Evolutionary conservation across 345 rosid genomes (phyloP), one percentile per base, ranked within the genome.

Genomic region (Kernera saxatilis): DNA sequence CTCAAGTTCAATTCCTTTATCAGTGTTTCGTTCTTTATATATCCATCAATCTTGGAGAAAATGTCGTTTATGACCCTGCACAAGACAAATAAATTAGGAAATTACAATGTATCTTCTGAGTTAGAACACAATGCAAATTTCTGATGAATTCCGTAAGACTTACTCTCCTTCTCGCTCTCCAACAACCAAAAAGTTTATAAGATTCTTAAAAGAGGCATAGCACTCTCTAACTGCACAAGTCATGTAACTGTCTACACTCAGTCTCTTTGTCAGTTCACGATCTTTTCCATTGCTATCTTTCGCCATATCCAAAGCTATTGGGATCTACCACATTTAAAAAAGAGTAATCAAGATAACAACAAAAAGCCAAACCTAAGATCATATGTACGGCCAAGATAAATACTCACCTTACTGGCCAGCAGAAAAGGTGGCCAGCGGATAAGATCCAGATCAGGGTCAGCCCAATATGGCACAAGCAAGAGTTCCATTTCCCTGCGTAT

Each of bases 221-320:
- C 86, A 81, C 74, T 84, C 88, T 51, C 53, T 66, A 64, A 84
- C 73, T 50, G 84, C 86, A 77, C 82, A 81, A 21, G 67, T 82
- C 88, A 84, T 84, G 76, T 84, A 84, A 55, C 39, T 50, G 71
- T 84, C 88, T 9, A 80, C 66, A 48, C 9, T 52, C 73, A 82
- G n/a, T 74, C 86, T 79, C 79, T 82, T 84, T 52, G 69, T 77
- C 67, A 82, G 82, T 30, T 82, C 88, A 41, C 83, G 69, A 15
- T 82, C 86, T 48, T 83, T 84, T 56, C 79, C 70, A 4, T 79
- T 77, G 82, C 84, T 82, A 60, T 84, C 84, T 71, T 82, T 81
- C 21, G 88, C 88, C 88, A 84, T 84, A 77, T 84, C 86, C 82
- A 84, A 70, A 64, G 88, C 88, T 77, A 82, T 82, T 52, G 88